phyloP scores from a whole-genome alignment of 768 basidiomycete species.

The Amanita brunnescens region DNA sequence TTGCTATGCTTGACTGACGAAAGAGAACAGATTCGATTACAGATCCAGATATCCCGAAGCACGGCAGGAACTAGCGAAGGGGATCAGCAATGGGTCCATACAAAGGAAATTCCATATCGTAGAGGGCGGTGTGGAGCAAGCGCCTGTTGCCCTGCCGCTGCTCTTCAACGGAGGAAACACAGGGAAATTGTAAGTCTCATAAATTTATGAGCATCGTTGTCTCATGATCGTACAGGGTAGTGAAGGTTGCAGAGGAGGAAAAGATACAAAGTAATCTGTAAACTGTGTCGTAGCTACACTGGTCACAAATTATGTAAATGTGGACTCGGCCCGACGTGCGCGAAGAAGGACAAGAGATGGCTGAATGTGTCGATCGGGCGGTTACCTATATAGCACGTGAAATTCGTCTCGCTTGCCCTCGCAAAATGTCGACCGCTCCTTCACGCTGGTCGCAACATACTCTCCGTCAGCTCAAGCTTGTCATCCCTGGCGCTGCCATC shows the following conservation, averaged over 20 bases:
- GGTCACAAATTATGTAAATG: no score
- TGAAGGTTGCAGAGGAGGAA: conserved; percentile 43
- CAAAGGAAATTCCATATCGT: conserved; percentile 77
- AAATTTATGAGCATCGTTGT: background rate
- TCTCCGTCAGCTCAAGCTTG: conserved; percentile 63
- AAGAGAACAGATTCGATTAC: conserved; percentile 60
- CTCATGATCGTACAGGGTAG: conserved; percentile 31
- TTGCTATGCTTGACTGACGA: background rate
- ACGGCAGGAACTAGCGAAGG: conserved; percentile 43
- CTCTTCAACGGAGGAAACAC: conserved; percentile 72
- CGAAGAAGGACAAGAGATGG: background rate
- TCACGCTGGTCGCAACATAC: conserved; percentile 37
- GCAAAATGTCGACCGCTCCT: conserved; percentile 12
- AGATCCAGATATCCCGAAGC: conserved; percentile 48
- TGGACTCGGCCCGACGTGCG: no score
- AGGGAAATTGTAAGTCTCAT: conserved; percentile 54
- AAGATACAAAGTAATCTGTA: conserved; percentile 24
- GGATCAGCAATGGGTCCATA: conserved; percentile 59
- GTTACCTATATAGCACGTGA: conserved; percentile 5
- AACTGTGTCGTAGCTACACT: background rate
- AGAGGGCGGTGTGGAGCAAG: conserved; percentile 61
- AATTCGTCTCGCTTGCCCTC: background rate
- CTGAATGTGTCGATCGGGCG: background rate
- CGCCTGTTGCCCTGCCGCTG: conserved; percentile 59
- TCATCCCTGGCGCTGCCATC: conserved; percentile 57